A percentile compares a stretch with the other conserved stretches of the same genome.
Evolutionary conservation across 2,329 filamentous ascomycete genomes (phyloP).

Genomic region (Cladosporium cucumerinum): DNA sequence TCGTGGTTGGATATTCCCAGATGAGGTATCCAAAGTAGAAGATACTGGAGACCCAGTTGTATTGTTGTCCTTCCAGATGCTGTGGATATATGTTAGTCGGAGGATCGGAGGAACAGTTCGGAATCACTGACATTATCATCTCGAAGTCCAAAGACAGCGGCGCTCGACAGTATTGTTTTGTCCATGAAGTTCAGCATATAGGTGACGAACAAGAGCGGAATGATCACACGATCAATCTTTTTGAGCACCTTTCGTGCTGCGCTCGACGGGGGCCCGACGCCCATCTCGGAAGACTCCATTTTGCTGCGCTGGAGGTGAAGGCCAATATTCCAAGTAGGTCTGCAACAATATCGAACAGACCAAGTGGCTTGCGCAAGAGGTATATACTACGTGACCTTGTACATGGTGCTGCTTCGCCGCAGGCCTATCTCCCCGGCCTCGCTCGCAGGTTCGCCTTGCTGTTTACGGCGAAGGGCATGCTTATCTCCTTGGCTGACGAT

Average conservation of each 20-base stretch:
- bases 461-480: background rate
- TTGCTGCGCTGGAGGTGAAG: background rate
- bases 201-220: slow-evolving; percentile 21
- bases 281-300: background rate
- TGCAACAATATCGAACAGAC: background rate
- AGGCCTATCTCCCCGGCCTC: slow-evolving; percentile 1
- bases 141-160: slow-evolving; percentile 21
- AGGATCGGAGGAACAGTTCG: background rate
- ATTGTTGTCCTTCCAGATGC: slow-evolving; percentile 20
- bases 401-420: background rate
- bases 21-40: slow-evolving; percentile 25
- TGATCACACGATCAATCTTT: slow-evolving; percentile 22
- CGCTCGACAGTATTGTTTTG: slow-evolving; percentile 24
- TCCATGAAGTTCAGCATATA: slow-evolving; percentile 26
- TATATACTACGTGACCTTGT: background rate
- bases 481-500: background rate
- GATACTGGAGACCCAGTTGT: slow-evolving; percentile 21
- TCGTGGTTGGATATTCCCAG: slow-evolving; percentile 22
- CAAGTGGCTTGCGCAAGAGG: background rate
- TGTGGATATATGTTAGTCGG: background rate
- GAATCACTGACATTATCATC: background rate
- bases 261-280: background rate
- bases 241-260: slow-evolving; percentile 3
- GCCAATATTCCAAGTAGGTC: background rate
- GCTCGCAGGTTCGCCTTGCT: background rate